Percentiles rank a stretch among this genome's conserved stretches.
These are phyloP conservation scores for Fusarium sp. DNA, from an alignment of 2,329 filamentous ascomycete genomes.

Conservation along the genomic window DNA sequence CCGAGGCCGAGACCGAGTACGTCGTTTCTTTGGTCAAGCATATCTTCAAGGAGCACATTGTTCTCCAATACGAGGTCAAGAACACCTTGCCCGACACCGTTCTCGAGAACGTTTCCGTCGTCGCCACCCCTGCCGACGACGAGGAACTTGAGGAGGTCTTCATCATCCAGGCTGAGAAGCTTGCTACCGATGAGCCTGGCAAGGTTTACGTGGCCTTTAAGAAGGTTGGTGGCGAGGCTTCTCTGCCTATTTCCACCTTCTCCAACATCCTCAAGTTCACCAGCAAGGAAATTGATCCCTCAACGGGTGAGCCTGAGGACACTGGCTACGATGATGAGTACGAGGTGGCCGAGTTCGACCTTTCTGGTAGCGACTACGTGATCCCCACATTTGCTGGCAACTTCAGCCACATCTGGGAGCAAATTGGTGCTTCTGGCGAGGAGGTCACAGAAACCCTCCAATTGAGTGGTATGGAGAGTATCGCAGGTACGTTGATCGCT, in stretches of 20 bases:
- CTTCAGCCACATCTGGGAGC: constrained; percentile 96
- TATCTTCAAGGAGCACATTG: constrained; percentile 96
- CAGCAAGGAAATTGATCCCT: constrained; percentile 96
- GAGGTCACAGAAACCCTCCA: constrained; percentile 92
- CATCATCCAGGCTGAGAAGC: constrained; percentile 86
- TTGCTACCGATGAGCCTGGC: constrained; percentile 86
- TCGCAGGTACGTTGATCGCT: constrained; percentile 75
- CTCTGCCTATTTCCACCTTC: constrained; percentile 84
- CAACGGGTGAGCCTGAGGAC: constrained; percentile 91
- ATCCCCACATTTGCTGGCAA: constrained; percentile 93
- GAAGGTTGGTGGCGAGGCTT: constrained; percentile 78
- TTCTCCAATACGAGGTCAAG: constrained; percentile 96
- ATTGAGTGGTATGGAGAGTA: constrained; percentile 87
- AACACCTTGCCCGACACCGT: constrained; percentile 94
- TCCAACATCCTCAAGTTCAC: constrained; percentile 96
- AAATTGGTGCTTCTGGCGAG: constrained; percentile 87
- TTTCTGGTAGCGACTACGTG: constrained; percentile 92
- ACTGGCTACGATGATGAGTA: constrained; percentile 97
- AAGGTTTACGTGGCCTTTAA: constrained; percentile 96
- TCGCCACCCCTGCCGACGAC: constrained; percentile 82
- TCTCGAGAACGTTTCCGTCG: constrained; percentile 87
- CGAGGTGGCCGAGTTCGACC: constrained; percentile 91
- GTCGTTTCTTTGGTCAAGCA: constrained; percentile 95
- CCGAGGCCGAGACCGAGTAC: constrained; percentile 97
- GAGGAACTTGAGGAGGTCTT: constrained; percentile 92